Evolutionary conservation across 2,329 filamentous ascomycete genomes (phyloP).

Genomic region (Fusarium buharicum): DNA sequence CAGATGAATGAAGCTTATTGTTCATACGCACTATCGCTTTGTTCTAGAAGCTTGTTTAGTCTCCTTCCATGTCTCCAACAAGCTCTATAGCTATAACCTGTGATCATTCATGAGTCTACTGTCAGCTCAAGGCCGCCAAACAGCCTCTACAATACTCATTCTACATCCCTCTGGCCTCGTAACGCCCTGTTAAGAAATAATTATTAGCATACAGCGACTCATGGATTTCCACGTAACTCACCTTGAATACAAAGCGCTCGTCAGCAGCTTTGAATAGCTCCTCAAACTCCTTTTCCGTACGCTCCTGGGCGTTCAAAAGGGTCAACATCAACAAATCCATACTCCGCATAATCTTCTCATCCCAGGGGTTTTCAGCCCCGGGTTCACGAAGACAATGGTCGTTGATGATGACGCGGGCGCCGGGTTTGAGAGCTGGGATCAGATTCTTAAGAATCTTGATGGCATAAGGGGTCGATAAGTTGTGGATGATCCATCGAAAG

Average conservation of each 20-base stretch:
- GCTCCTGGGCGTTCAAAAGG: conserved; percentile 63
- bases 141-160: conserved; percentile 62
- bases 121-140: conserved; percentile 53
- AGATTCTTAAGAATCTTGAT: conserved; percentile 61
- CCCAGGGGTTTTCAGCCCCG: conserved; percentile 55
- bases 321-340: conserved; percentile 66
- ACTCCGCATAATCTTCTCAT: conserved; percentile 59
- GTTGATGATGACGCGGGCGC: conserved; percentile 60
- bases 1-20: too few relatives aligned
- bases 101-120: not conserved
- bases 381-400: conserved; percentile 57
- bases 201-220: conserved; percentile 11
- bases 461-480: conserved; percentile 66
- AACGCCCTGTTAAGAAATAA: conserved; percentile 49
- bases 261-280: conserved; percentile 57
- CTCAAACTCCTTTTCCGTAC: conserved; percentile 58
- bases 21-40: not conserved
- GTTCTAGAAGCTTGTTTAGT: not conserved
- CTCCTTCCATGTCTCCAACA: not conserved
- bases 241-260: conserved; percentile 57
- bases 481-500: conserved; percentile 70
- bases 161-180: conserved; percentile 54
- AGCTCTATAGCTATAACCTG: too few relatives aligned
- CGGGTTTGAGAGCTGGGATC: conserved; percentile 65
- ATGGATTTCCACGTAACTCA: conserved; percentile 5